A percentile compares a stretch with the other conserved stretches of the same genome.
phyloP scores from a whole-genome alignment of 345 rosid genomes.

The Linum trigynum region DNA sequence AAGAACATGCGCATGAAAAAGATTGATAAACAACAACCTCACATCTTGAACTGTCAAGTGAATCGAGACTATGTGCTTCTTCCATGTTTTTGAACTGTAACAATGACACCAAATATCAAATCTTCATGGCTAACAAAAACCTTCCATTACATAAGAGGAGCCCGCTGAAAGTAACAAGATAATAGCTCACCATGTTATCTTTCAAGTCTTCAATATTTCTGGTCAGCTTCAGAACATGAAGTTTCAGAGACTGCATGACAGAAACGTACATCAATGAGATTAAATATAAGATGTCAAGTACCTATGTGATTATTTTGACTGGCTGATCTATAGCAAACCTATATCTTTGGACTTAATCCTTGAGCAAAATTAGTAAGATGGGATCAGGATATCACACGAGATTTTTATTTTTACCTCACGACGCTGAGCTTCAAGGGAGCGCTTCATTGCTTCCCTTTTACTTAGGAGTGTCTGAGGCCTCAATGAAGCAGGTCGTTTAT shows the following conservation, averaged over 20 bases:
- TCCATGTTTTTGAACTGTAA: conserved; percentile 45
- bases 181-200: conserved; percentile 53
- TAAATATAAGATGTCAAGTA: not conserved
- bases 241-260: conserved; percentile 70
- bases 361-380: not conserved
- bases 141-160: not conserved
- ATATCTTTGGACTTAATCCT: not conserved
- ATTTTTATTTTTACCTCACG: conserved; percentile 39
- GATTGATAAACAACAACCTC: conserved; percentile 21
- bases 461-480: conserved; percentile 73
- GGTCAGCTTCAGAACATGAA: conserved; percentile 72
- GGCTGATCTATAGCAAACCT: not conserved
- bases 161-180: not conserved
- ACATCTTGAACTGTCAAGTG: conserved; percentile 32
- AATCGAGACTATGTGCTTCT: conserved; percentile 19
- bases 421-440: conserved; percentile 77
- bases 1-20: conserved; percentile 1
- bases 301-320: not conserved
- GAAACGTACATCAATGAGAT: conserved; percentile 10
- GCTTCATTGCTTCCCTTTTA: conserved; percentile 74
- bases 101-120: conserved; percentile 13
- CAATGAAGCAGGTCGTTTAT: conserved; percentile 59
- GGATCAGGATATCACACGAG: not conserved
- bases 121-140: not conserved
- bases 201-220: conserved; percentile 51